Base-by-base conservation (phyloP, 495 filamentous ascomycete genomes). In the Hypomontagnella submonticulosa region DNA sequence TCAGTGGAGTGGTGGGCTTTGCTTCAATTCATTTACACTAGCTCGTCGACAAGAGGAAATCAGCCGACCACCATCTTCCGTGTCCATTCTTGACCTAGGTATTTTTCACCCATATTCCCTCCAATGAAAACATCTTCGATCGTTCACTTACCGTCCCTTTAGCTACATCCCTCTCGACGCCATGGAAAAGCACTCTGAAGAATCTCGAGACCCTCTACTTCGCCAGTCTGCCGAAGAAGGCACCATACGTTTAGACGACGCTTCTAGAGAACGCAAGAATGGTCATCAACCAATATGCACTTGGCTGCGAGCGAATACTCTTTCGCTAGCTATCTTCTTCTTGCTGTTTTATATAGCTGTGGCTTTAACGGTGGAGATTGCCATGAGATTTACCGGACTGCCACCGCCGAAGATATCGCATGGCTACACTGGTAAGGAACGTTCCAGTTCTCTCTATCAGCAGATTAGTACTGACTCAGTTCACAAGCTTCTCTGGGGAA, bases 121-220 rank as follows among this genome's bases (percentile, higher is more conserved):
- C 32, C n/a, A 34, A 55, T 12, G 20, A 43, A 42, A 42, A 16
- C 23, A 32, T 43, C 36, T 42, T 43, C 2, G 23, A 27, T 27
- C 3, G 3, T 23, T 46, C 40, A 42, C n/a, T 12, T 32, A 8
- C 12, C 11, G 10, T 51, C 11, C 13, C 1, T 16, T 19, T 30
- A 9, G 23, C 18, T 20, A 16, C 49, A 10, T 1, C 37, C 3
- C 16, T 18, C 4, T 16, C 23, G 1, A 19, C 42, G 16, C n/a
- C 44, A 63, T 63, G 61, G 61, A 52, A 15, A 63, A 63, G 13
- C 44, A 51, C 23, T 51, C 52, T 37, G 52, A 52, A 46, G 61
- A 57, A 16, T 57, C 44, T n/a, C 19, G n/a, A 49, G 61, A 63
- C 11, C 53, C 51, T 18, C 52, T 63, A 12, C 53, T 63, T 32